Base-by-base conservation (phyloP, 768 basidiomycete genomes). In the Termitomyces sp. region DNA sequence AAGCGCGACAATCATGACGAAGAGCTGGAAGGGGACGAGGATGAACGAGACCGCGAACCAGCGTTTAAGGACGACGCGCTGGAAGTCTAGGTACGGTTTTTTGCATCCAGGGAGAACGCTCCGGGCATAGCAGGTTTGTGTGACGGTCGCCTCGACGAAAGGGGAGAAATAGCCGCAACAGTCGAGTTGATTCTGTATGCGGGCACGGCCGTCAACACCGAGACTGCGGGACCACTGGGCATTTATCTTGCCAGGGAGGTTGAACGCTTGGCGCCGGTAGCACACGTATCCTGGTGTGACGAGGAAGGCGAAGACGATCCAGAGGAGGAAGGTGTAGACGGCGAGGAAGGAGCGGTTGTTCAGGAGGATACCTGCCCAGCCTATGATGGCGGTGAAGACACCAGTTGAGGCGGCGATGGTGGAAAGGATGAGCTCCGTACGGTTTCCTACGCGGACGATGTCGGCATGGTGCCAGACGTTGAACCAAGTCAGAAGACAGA, bases 331-430 rank as follows among this genome's bases (percentile, higher is more conserved):
- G 64, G 89, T 78, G 74, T 91, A 92, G 58, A 83, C 70, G 22
- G 90, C 87, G 60, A 92, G 83, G 81, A 94, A 91, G 55, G 82
- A 73, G 53, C 92, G 89, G 70, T 92, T 91, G 80, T 94, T 93
- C 65, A 92, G 83, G 33, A 94, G 76, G 68, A 92, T 85, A 32
- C 91, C 91, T 26, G 90, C 81, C 83, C 85, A 92, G 55, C 91
- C 92, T 61, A 92, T 74, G 59, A 90, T 63, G 38, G 87, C 80
- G 35, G 90, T 87, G 60, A 90, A 67, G 40, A 88, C 69, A 26
- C 82, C 85, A 8, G 86, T 60, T 26, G 73, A 68, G 2, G 86
- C 82, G 5, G 87, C 88, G 51, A 84, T 66, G 22, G 88, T 91
- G 40, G 88, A 88, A 24, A 89, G 64, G 66, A 87, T 75, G 57